Conservation (phyloP, 129 eudicot genomes). For the Tanacetum coccineum region DNA sequence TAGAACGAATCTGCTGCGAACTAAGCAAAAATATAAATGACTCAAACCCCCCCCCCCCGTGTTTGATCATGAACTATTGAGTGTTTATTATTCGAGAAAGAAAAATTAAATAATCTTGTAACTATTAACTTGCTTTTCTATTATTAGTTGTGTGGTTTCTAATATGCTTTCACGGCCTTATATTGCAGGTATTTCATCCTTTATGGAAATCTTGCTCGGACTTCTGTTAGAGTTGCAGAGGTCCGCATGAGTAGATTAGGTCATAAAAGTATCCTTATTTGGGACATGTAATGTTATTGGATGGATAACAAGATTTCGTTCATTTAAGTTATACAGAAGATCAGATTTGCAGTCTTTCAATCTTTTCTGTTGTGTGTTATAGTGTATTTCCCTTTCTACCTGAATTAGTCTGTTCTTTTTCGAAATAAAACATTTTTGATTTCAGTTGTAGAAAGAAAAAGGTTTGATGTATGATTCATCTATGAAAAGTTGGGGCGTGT, state of each 20-base stretch:
- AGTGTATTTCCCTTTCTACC: background rate
- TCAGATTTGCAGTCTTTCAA: conserved; percentile 14
- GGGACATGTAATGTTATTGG: conserved; percentile 27
- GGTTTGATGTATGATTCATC: background rate
- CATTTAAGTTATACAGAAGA: conserved; percentile 18
- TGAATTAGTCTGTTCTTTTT: conserved; percentile 4
- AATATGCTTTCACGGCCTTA: conserved; percentile 5
- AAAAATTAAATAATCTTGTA: background rate
- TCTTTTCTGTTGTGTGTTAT: conserved; percentile 12
- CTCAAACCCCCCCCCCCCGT: too few relatives aligned
- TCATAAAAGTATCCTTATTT: conserved; percentile 20
- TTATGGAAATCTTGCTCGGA: conserved; percentile 32
- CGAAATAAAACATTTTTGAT: conserved; percentile 27
- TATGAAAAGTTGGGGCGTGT: background rate
- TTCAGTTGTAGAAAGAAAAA: conserved; percentile 22
- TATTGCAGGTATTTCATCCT: conserved; percentile 57
- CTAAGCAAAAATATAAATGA: too few relatives aligned
- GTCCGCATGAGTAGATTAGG: conserved; percentile 18
- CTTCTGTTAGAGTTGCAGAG: conserved; percentile 13
- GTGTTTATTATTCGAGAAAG: background rate
- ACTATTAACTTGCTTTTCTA: background rate
- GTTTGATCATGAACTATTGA: background rate
- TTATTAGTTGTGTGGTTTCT: background rate
- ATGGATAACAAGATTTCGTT: conserved; percentile 12
- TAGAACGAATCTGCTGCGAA: too few relatives aligned